These are phyloP conservation scores for Aspergillus affinis DNA, from an alignment of 495 filamentous ascomycete genomes.

Conservation along the genomic window DNA sequence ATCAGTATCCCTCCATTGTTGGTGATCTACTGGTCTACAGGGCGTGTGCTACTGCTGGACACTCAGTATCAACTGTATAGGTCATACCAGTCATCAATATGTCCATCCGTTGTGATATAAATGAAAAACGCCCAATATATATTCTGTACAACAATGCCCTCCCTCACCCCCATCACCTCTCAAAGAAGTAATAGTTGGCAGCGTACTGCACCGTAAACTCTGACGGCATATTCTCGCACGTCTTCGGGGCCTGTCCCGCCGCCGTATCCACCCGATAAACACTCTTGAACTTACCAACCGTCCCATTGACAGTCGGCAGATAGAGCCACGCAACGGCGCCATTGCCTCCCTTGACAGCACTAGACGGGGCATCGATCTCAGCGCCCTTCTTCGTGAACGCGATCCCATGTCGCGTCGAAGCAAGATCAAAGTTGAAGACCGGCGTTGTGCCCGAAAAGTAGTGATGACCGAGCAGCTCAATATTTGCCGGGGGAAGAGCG, in stretches of 20 bases:
- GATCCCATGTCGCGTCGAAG: slow-evolving; percentile 52
- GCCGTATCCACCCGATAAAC: slow-evolving; percentile 87
- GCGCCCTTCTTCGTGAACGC: slow-evolving; percentile 59
- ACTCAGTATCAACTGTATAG: background rate
- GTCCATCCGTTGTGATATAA: background rate
- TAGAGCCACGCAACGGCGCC: slow-evolving; percentile 63
- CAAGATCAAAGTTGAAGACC: slow-evolving; percentile 74
- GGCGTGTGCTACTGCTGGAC: background rate
- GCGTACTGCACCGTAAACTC: slow-evolving; percentile 76
- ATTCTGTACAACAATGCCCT: background rate
- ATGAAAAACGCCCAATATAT: slow-evolving; percentile 16
- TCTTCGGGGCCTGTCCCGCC: slow-evolving; percentile 73
- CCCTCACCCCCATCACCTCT: slow-evolving; percentile 27
- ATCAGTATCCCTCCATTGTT: too few species aligned
- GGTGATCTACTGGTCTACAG: too few species aligned
- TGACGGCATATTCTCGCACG: slow-evolving; percentile 63
- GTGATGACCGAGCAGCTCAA: slow-evolving; percentile 72
- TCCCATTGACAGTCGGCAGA: slow-evolving; percentile 49
- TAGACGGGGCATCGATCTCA: slow-evolving; percentile 56
- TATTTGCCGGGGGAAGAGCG: slow-evolving; percentile 49
- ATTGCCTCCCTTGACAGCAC: slow-evolving; percentile 52
- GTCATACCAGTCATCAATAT: background rate
- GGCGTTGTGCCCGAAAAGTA: slow-evolving; percentile 68
- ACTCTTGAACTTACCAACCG: slow-evolving; percentile 63
- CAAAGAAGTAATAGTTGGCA: slow-evolving; percentile 68